Percentiles rank a stretch among this genome's conserved stretches.
phyloP scores from a whole-genome alignment of 2,329 filamentous ascomycete species.

The Venturia carpophila region DNA sequence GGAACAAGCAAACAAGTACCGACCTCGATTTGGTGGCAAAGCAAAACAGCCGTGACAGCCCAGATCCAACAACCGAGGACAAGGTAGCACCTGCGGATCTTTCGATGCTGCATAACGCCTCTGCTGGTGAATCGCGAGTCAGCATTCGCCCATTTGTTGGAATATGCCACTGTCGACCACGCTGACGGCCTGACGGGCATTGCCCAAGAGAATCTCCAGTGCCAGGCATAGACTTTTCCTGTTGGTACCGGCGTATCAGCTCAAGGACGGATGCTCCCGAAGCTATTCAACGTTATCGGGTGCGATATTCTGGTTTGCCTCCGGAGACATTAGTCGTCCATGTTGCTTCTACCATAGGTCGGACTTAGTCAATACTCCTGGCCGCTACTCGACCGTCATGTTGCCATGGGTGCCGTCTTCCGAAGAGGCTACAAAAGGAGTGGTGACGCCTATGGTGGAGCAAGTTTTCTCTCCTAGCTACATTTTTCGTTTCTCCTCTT shows the following conservation, averaged over 20 bases:
- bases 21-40: neutral
- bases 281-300: neutral
- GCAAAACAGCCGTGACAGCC: neutral
- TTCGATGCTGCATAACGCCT: too few species aligned
- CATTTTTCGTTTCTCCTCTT: neutral
- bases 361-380: conserved; percentile 3
- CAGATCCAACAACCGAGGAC: neutral
- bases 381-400: conserved; percentile 3
- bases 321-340: neutral
- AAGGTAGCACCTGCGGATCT: neutral
- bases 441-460: neutral
- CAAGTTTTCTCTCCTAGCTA: neutral
- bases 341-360: neutral
- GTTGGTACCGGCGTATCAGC: neutral
- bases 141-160: too few species aligned
- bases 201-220: too few species aligned
- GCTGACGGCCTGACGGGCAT: too few species aligned
- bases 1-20: neutral
- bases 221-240: too few species aligned
- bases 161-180: too few species aligned
- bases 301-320: neutral
- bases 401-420: conserved; percentile 7
- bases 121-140: too few species aligned
- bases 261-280: neutral
- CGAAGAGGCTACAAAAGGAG: neutral